Evolutionary conservation across 2,329 filamentous ascomycete species (phyloP), one percentile per base, ranked within the genome.

Genomic region (Sordariomycetes sp.): DNA sequence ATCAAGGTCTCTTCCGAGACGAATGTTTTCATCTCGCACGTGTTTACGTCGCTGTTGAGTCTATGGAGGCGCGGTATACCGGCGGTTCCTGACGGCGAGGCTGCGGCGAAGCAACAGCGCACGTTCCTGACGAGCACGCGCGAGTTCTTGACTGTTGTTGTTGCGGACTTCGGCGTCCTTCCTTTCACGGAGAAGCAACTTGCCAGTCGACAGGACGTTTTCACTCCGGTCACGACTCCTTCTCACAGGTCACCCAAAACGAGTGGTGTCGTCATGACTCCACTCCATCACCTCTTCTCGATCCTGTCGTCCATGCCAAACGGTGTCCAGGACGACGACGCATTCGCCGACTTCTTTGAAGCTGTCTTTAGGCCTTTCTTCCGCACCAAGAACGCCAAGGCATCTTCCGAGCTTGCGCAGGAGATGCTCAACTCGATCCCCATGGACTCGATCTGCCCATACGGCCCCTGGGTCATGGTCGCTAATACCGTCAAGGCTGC

Each of bases 1-100:
- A 86, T 99, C 63, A 95, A 92, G 64, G 85, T 91, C 7, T 90
- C 90, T 0, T 80, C 80, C 13, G 92, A 97, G 60, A 89, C 90
- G 1, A 87, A 89, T 65, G 80, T 84, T 60, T 92, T 91, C 59
- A 78, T 96, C 60, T 55, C 59, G 12, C 53, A 57, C 20, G 52
- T 62, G 10, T 20, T 62, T 17, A 54, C 54, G 6, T 57, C 55
- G 1, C 34, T 61, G 10, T 39, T 50, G 13, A 36, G 34, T 10
- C 39, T 61, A 10, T 62, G 60, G 60, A 57, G 20, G 28, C 51
- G 56, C 15, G 56, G 56, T 8, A 13, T 57, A 15, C 10, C 51
- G 74, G 67, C 78, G 8, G 74, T 70, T n/a, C 74, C 71, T 70
- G 39, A 81, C 75, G 67, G 78, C 66, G 50, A 76, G 74, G 65